phyloP scores from a whole-genome alignment of 352 stramenopile genomes.

The Ophiocytium majus region DNA sequence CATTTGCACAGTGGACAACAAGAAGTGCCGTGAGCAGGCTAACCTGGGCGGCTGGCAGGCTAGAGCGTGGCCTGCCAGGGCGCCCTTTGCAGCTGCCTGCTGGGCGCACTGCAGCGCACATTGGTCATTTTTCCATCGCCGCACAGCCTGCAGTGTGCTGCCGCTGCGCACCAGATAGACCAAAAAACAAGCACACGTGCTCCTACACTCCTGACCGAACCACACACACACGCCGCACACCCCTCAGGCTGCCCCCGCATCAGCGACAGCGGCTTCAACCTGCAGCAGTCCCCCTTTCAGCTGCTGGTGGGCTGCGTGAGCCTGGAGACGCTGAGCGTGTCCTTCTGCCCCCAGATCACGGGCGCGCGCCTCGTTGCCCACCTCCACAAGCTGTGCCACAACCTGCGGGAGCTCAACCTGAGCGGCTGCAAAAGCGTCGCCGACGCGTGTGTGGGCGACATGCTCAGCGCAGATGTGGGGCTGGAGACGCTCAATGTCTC shows the following conservation, averaged over 20 bases:
- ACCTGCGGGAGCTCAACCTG: conserved; percentile 50
- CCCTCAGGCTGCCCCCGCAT: conserved; percentile 26
- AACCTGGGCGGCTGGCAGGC: too few species aligned
- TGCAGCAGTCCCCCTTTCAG: conserved; percentile 53
- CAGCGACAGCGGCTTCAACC: conserved; percentile 49
- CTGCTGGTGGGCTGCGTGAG: conserved; percentile 42
- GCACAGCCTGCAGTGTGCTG: too few species aligned
- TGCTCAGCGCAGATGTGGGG: conserved; percentile 36
- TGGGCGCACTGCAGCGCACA: too few species aligned
- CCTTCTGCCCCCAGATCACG: conserved; percentile 46
- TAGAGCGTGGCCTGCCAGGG: too few species aligned
- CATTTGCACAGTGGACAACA: too few species aligned
- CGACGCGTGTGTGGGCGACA: conserved; percentile 27
- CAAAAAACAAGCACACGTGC: too few species aligned
- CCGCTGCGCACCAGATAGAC: too few species aligned
- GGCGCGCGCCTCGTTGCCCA: conserved; percentile 44
- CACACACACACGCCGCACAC: neutral
- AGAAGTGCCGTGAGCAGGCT: too few species aligned
- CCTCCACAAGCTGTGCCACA: conserved; percentile 49
- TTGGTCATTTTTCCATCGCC: too few species aligned
- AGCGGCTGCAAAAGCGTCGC: conserved; percentile 48
- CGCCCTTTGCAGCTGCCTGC: too few species aligned
- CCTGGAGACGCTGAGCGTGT: conserved; percentile 51
- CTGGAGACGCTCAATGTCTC: conserved; percentile 54
- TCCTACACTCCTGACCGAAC: too few species aligned